Evolutionary conservation across 148 eudicot species (phyloP).

Genomic region (Gaultheria prostrata): DNA sequence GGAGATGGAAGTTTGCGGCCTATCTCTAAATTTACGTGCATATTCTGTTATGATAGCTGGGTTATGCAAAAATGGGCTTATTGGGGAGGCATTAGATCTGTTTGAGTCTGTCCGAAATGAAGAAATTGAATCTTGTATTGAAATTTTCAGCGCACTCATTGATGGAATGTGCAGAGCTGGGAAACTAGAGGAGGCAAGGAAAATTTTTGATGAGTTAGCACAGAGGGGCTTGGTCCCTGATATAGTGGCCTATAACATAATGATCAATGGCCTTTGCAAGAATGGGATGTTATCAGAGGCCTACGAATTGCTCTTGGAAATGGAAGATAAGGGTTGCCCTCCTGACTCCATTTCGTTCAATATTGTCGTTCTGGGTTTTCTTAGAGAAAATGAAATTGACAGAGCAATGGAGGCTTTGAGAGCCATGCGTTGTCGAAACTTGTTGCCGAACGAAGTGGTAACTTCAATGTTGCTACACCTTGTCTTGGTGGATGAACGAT

Average conservation of each 20-base stretch:
- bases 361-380: constrained; percentile 28
- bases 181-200: constrained; percentile 26
- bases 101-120: constrained; percentile 16
- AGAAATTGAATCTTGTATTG: constrained; percentile 20
- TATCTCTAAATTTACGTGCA: constrained; percentile 24
- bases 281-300: constrained; percentile 24
- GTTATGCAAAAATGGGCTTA: constrained; percentile 33
- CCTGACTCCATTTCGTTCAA: constrained; percentile 30
- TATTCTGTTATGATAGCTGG: constrained; percentile 31
- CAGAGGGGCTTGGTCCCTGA: constrained; percentile 47
- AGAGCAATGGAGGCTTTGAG: constrained; percentile 10
- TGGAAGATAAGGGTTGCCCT: constrained; percentile 17
- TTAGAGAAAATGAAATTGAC: neutral
- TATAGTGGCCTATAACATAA: constrained; percentile 8
- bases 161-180: constrained; percentile 34
- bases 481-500: constrained; percentile 14
- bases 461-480: constrained; percentile 7
- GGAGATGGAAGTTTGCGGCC: constrained; percentile 20
- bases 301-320: constrained; percentile 13
- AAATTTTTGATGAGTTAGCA: constrained; percentile 22
- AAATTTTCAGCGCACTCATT: constrained; percentile 24
- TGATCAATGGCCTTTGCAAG: constrained; percentile 31
- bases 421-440: constrained; percentile 9
- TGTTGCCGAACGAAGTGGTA: constrained; percentile 13
- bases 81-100: constrained; percentile 28